Percentiles rank a stretch among this genome's conserved stretches.
phyloP scores from a whole-genome alignment of 495 filamentous ascomycete species.

The Penicillium flavigenum region DNA sequence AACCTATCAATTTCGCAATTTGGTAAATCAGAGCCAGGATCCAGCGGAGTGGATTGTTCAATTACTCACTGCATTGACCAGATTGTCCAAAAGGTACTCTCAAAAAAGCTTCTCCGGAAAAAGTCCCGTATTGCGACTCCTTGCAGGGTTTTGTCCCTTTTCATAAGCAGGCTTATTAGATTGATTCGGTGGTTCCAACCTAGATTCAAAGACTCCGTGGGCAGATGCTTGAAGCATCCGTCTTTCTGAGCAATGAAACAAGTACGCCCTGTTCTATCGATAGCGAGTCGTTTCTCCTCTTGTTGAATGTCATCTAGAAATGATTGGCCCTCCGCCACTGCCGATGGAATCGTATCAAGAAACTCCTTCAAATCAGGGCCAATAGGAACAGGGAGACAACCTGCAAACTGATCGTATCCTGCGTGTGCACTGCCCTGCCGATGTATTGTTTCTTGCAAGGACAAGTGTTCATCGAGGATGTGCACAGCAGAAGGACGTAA shows the following conservation, averaged over 20 bases:
- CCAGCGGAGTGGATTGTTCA: no score
- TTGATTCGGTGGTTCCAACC: background rate
- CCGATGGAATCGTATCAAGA: background rate
- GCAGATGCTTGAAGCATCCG: background rate
- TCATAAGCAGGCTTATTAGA: conserved; percentile 10
- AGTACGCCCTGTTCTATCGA: no score
- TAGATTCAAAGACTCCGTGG: conserved; percentile 9
- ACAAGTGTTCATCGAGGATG: background rate
- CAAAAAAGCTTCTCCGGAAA: conserved; percentile 13
- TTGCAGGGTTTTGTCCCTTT: conserved; percentile 11
- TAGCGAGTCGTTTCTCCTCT: no score
- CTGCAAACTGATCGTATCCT: conserved; percentile 4
- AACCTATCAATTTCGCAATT: conserved; percentile 12
- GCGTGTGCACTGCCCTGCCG: background rate
- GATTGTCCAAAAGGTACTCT: conserved; percentile 17
- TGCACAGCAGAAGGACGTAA: background rate
- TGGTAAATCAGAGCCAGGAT: background rate
- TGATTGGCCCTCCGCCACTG: no score
- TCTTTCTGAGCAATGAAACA: background rate
- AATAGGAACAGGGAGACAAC: background rate
- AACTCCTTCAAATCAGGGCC: background rate
- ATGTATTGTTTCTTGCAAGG: background rate
- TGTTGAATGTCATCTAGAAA: no score
- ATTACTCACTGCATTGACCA: conserved; percentile 19
- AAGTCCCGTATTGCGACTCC: conserved; percentile 9